A percentile compares a stretch with the other conserved stretches of the same genome.
phyloP scores from a whole-genome alignment of 169 alveolate genomes.

The Plasmodium gonderi region DNA sequence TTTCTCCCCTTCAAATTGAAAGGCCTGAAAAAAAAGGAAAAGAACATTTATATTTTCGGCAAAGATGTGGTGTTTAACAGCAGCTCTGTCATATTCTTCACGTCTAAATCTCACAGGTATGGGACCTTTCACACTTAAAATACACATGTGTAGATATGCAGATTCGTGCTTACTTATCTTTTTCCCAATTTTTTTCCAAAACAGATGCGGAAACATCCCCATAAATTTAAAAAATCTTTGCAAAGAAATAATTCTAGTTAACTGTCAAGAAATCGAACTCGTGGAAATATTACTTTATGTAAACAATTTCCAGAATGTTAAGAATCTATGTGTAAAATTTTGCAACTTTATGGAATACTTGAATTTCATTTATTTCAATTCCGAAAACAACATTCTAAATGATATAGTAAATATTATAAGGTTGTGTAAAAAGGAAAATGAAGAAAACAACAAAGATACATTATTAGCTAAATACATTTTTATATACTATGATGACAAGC shows the following conservation, averaged over 20 bases:
- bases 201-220: constrained; percentile 30
- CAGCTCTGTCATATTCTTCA: constrained; percentile 60
- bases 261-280: constrained; percentile 34
- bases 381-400: constrained; percentile 31
- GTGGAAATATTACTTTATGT: constrained; percentile 32
- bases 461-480: constrained; percentile 27
- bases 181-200: neutral
- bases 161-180: neutral
- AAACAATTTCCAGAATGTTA: constrained; percentile 24
- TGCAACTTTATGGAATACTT: constrained; percentile 52
- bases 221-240: constrained; percentile 44
- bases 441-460: neutral
- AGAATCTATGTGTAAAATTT: constrained; percentile 10
- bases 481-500: constrained; percentile 44
- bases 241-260: constrained; percentile 39
- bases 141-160: neutral
- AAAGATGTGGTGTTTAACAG: constrained; percentile 46
- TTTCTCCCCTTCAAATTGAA: constrained; percentile 8
- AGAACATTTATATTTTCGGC: constrained; percentile 54
- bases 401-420: constrained; percentile 31
- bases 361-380: constrained; percentile 40
- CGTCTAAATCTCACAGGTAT: constrained; percentile 41
- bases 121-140: neutral
- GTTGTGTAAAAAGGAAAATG: constrained; percentile 35
- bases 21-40: constrained; percentile 64